Conservation (phyloP, 768 basidiomycete genomes). For the Cyathus striatus region DNA sequence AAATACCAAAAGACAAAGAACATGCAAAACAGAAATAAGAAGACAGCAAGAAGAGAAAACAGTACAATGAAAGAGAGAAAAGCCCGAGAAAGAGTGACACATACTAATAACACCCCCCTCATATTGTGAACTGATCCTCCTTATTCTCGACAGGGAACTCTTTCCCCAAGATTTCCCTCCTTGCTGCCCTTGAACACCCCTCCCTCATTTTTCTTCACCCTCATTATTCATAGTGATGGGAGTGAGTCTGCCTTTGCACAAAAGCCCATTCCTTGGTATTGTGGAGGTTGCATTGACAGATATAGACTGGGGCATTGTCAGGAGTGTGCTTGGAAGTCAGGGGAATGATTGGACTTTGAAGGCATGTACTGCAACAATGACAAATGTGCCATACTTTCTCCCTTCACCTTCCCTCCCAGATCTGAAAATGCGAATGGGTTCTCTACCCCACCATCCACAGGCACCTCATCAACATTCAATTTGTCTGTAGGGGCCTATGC, state of each 20-base stretch:
- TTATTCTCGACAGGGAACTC: constrained; percentile 67
- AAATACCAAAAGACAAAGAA: no score
- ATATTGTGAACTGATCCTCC: constrained; percentile 68
- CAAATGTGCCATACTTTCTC: constrained; percentile 10
- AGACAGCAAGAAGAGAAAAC: no score
- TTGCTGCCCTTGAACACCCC: constrained; percentile 4
- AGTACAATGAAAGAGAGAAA: constrained; percentile 4
- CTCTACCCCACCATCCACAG: no score
- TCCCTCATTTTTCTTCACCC: constrained; percentile 12
- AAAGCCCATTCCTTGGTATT: constrained; percentile 58
- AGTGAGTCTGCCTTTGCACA: constrained; percentile 50
- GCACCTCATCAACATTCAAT: constrained; percentile 25
- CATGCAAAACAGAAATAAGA: neutral
- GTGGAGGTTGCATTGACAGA: constrained; percentile 58
- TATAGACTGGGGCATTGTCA: constrained; percentile 42
- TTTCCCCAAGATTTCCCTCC: constrained; percentile 41
- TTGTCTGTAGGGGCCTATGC: constrained; percentile 12
- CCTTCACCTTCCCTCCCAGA: constrained; percentile 22
- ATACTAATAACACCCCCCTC: constrained; percentile 68
- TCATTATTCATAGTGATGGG: constrained; percentile 25
- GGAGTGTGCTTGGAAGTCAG: no score
- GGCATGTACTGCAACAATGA: constrained; percentile 14
- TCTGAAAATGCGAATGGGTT: constrained; percentile 29
- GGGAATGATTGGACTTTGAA: no score
- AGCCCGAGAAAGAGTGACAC: constrained; percentile 22